phyloP scores from a whole-genome alignment of 495 filamentous ascomycete species.

The Apiosordaria backusii region DNA sequence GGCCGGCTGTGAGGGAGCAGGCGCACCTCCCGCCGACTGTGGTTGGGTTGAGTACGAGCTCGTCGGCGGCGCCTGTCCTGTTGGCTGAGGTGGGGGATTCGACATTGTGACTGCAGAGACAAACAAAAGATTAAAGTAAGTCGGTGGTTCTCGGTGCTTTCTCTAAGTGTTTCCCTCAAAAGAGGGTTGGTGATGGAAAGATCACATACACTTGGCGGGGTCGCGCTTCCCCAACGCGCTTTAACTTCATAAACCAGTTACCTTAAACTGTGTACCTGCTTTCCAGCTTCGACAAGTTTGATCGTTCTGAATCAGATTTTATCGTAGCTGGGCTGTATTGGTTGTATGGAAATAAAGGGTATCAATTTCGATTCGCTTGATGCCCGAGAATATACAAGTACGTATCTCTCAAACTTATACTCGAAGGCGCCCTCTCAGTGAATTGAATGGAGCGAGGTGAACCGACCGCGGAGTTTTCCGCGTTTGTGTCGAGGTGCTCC shows the following conservation, averaged over 20 bases:
- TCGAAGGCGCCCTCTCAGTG: neutral
- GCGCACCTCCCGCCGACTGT: conserved; percentile 27
- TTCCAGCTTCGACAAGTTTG: neutral
- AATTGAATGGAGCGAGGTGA: neutral
- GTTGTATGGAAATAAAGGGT: neutral
- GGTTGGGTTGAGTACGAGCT: conserved; percentile 23
- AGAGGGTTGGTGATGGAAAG: neutral
- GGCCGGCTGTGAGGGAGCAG: conserved; percentile 30
- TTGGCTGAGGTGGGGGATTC: conserved; percentile 16
- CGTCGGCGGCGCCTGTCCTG: conserved; percentile 17
- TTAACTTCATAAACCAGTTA: neutral
- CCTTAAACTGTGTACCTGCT: neutral
- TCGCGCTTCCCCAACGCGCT: neutral
- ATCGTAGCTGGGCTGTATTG: neutral
- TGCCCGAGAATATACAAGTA: neutral
- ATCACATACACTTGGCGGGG: conserved; percentile 1
- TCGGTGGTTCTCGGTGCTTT: neutral
- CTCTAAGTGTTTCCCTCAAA: neutral
- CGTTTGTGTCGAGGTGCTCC: neutral
- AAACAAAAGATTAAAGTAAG: neutral
- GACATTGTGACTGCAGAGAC: conserved; percentile 20
- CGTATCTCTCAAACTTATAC: neutral
- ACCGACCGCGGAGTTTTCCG: neutral
- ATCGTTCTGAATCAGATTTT: neutral
- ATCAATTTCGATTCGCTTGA: neutral